Percentiles rank a stretch among this genome's conserved stretches.
phyloP scores from a whole-genome alignment of 441 rosid species.

The Pelargonium australe region DNA sequence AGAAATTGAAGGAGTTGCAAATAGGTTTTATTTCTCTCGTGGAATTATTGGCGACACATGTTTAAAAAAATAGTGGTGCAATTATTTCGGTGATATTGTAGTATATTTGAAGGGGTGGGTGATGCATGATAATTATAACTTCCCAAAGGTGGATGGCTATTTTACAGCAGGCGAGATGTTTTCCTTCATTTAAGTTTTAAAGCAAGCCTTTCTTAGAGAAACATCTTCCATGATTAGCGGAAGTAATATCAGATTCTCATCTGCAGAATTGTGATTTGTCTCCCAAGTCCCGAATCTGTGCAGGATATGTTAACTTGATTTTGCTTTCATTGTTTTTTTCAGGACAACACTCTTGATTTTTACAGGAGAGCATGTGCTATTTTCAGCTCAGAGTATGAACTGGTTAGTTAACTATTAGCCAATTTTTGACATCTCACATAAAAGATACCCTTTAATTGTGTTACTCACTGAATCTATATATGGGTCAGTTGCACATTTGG shows the following conservation, averaged over 20 bases:
- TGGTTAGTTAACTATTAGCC: conserved; percentile 35
- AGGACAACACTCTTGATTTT: conserved; percentile 63
- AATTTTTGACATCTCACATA: conserved; percentile 7
- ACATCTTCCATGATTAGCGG: too few relatives aligned
- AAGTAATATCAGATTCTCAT: too few relatives aligned
- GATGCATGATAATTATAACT: not conserved
- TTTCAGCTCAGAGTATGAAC: conserved; percentile 55
- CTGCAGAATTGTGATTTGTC: not conserved
- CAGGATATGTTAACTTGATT: conserved; percentile 6
- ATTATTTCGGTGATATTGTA: not conserved
- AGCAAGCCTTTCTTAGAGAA: too few relatives aligned
- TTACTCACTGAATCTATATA: conserved; percentile 18
- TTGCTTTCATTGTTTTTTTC: conserved; percentile 9
- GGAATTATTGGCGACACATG: not conserved
- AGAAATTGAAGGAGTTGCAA: not conserved
- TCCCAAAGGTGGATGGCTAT: not conserved
- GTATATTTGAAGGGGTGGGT: not conserved
- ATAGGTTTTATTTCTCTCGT: not conserved
- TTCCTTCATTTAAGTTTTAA: not conserved
- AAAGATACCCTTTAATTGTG: conserved; percentile 13
- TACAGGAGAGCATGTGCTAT: conserved; percentile 74
- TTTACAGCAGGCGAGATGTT: not conserved
- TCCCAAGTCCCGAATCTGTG: not conserved
- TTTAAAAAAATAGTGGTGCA: not conserved
- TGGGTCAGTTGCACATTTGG: conserved; percentile 60